phyloP scores from a whole-genome alignment of 2,329 filamentous ascomycete species.

The Cucurbitaria berberidis region DNA sequence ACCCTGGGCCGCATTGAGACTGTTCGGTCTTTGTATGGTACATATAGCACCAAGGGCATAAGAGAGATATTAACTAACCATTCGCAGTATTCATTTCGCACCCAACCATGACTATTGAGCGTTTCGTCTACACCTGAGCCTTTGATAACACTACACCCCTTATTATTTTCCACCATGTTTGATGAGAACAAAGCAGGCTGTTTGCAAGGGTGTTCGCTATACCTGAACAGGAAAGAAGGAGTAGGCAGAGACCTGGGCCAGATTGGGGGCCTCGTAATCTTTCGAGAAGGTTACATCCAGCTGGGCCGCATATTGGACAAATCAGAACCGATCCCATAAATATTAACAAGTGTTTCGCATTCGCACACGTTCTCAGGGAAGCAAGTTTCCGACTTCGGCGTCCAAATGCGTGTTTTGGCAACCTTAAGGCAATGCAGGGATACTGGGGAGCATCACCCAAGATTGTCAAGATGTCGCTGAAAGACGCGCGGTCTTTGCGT shows the following conservation, averaged over 20 bases:
- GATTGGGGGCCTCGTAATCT: background rate
- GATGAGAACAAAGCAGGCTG: background rate
- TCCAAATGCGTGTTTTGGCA: too few relatives aligned
- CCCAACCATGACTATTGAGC: background rate
- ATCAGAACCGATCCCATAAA: background rate
- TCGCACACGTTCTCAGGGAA: background rate
- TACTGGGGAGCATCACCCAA: background rate
- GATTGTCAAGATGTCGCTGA: background rate
- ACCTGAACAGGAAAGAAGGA: background rate
- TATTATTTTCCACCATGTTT: background rate
- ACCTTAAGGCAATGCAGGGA: too few relatives aligned
- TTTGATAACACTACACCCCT: background rate
- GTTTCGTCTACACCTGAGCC: conserved; percentile 6
- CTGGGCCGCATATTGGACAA: conserved; percentile 4
- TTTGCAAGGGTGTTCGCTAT: background rate
- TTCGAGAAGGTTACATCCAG: conserved; percentile 7
- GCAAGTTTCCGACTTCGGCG: background rate
- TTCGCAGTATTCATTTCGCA: conserved; percentile 12
- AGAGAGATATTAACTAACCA: conserved; percentile 10
- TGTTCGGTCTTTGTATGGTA: conserved; percentile 5
- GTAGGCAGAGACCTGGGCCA: background rate
- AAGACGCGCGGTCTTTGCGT: background rate
- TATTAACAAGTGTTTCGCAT: conserved; percentile 2
- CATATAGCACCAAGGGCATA: conserved; percentile 1
- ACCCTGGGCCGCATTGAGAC: conserved; percentile 15